Evolutionary conservation across 768 basidiomycete genomes (phyloP), one percentile per base, ranked within the genome.

Genomic region (Pilatotrama ljubarskyi): DNA sequence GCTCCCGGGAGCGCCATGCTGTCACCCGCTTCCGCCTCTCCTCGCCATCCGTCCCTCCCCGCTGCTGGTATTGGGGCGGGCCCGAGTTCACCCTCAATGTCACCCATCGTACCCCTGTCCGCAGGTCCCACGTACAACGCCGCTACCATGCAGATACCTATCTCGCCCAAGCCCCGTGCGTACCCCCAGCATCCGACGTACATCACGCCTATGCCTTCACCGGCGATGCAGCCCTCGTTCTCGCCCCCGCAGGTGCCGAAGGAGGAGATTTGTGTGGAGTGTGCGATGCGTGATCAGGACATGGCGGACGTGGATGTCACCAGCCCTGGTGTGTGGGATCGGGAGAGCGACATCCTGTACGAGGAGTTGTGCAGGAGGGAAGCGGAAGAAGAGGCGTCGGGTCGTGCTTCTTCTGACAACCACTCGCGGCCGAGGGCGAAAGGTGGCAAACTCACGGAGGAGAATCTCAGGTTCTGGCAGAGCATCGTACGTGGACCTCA

Each of bases 271-370:
- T 99, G 96, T 67, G 80, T 97, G 36, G 97, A 98, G 73, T 99
- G 97, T 70, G 90, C 97, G 58, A 98, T 98, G 95, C 87, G 97
- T 32, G 97, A 99, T 73, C 86, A 96, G 70, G 97, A 99, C 71
- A 93, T 99, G 90, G 93, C 88, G 9, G 95, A 97, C 72, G 93
- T 99, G 24, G 84, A 91, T 72, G 97, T 97, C 20, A 83, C 86
- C 3, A 84, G 86, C 26, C 85, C 87, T 10, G 93, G 94, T 1
- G 82, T 90, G 8, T 99, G 97, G 97, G 93, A 91, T 0, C 82
- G 97, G 38, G 88, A 88, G 63, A 95, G 93, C 69, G 96, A 99
- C 70, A 84, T 80, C 11, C 77, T 82, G 29, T 96, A 82, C 57
- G 84, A 91, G 38, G 95, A 98, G 40, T 76, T 95, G 22, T 76